Base-by-base conservation (phyloP, 495 filamentous ascomycete genomes). In the Mycothermus thermophilus region DNA sequence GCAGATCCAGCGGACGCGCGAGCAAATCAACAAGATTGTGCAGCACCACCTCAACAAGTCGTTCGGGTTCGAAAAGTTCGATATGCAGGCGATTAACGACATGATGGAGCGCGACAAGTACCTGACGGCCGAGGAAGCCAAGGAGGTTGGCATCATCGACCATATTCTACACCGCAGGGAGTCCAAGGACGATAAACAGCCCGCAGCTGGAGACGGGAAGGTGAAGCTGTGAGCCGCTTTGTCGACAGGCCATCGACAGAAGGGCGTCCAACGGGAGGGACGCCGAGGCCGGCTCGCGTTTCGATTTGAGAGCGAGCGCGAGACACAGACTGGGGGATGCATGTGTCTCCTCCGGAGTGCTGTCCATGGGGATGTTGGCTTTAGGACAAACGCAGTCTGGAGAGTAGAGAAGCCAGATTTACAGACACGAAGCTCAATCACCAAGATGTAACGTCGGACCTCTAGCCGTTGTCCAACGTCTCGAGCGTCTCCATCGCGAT, bases 41-140 rank as follows among this genome's bases (percentile, higher is more conserved):
- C 69, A 80, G 58, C 57, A 66, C 41, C 90, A 97, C 60, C 55
- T 97, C 50, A 95, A 81, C 41, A 81, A 76, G 57, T 63, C 75
- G 39, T 60, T 80, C 51, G 60, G 65, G 2, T 59, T 64, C 30
- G 64, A 74, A 35, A 73, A 63, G 42, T 69, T 62, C 44, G 55
- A 54, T 29, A 57, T 93, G 38, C 75, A 83, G 35, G 83, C 88
- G 34, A 75, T 94, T 52, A 90, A 92, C 67, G 81, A 73, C 59
- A 61, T 95, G 51, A 93, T 97, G 85, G 90, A 97, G 67, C 61
- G 90, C 35, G 90, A 97, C 59, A 84, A 86, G 45, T 94, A 94
- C 47, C 75, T 96, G 73, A 77, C 80, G 33, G 87, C 86, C 3
- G 53, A 80, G 26, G 88, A 95, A 59, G 88, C 90, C 11, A 62